These are phyloP conservation scores for Xylaria sp. DNA, from an alignment of 2,329 filamentous ascomycete species.

Conservation along the genomic window DNA sequence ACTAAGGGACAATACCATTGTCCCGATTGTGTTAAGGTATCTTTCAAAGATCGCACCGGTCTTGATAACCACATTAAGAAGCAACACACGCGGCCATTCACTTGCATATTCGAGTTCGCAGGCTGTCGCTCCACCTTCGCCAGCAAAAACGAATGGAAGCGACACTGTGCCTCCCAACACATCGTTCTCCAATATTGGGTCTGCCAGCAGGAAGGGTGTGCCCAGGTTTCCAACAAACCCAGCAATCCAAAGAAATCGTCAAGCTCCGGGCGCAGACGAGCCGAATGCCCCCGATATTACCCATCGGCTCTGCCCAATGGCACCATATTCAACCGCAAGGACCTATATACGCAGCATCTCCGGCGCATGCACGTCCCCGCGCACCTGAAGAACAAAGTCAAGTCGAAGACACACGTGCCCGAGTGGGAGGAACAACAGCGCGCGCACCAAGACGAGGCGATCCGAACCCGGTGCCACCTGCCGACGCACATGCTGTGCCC, in stretches of 20 bases:
- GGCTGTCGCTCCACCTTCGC: constrained; percentile 79
- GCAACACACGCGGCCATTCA: constrained; percentile 71
- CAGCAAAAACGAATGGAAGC: constrained; percentile 95
- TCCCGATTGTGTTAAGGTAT: constrained; percentile 50
- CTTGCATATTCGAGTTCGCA: constrained; percentile 82
- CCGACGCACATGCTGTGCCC: constrained; percentile 72
- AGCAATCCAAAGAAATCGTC: constrained; percentile 38
- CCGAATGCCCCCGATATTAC: constrained; percentile 31
- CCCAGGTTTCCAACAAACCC: constrained; percentile 49
- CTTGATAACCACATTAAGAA: constrained; percentile 64
- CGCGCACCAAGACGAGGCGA: constrained; percentile 67
- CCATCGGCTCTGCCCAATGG: constrained; percentile 61
- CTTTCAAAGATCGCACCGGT: constrained; percentile 59
- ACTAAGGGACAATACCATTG: constrained; percentile 50
- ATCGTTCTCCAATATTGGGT: constrained; percentile 78
- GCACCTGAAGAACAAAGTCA: constrained; percentile 53
- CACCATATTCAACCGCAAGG: constrained; percentile 86
- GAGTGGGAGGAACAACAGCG: constrained; percentile 67
- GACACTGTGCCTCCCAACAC: constrained; percentile 85
- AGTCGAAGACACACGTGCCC: constrained; percentile 50
- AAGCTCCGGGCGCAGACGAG: constrained; percentile 41
- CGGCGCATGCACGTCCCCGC: constrained; percentile 82
- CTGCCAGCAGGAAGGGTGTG: constrained; percentile 74
- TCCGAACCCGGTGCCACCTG: constrained; percentile 67
- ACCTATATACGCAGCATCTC: constrained; percentile 89